Evolutionary conservation across 352 stramenopile genomes (phyloP).

Genomic region (Phytopythium boreale): DNA sequence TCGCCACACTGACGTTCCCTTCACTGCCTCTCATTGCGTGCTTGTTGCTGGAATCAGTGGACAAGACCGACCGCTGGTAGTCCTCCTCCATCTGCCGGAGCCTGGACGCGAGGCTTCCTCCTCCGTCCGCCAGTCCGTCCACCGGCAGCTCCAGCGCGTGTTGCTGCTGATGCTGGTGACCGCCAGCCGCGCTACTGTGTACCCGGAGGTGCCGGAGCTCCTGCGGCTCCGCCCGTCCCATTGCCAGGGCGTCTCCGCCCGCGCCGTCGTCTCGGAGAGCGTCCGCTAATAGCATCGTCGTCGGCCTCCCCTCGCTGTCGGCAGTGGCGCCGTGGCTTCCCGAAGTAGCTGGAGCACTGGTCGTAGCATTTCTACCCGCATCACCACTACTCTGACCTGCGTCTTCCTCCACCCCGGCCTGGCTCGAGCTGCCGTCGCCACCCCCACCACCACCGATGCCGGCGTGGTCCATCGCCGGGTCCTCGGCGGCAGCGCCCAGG

Average conservation of each 20-base stretch:
- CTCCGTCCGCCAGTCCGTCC: constrained; percentile 11
- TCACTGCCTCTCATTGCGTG: not conserved
- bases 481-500: not conserved
- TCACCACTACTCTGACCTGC: not conserved
- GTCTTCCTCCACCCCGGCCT: not conserved
- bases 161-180: not conserved
- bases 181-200: no score
- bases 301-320: not conserved
- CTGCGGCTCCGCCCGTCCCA: not conserved
- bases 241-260: not conserved
- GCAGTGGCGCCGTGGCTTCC: not conserved
- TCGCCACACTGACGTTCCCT: no score
- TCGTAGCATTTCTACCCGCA: not conserved
- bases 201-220: not conserved
- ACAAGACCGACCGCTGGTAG: constrained; percentile 22
- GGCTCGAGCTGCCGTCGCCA: not conserved
- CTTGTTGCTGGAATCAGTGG: not conserved
- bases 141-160: not conserved
- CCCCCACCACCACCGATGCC: not conserved
- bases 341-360: not conserved
- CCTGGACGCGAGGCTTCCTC: constrained; percentile 21
- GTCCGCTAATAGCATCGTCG: constrained; percentile 6
- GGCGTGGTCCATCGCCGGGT: constrained; percentile 2
- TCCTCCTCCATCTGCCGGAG: constrained; percentile 46
- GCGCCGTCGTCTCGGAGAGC: not conserved